Evolutionary conservation across 305 asterid genomes (phyloP).

Genomic region (Fraxinus nigra): DNA sequence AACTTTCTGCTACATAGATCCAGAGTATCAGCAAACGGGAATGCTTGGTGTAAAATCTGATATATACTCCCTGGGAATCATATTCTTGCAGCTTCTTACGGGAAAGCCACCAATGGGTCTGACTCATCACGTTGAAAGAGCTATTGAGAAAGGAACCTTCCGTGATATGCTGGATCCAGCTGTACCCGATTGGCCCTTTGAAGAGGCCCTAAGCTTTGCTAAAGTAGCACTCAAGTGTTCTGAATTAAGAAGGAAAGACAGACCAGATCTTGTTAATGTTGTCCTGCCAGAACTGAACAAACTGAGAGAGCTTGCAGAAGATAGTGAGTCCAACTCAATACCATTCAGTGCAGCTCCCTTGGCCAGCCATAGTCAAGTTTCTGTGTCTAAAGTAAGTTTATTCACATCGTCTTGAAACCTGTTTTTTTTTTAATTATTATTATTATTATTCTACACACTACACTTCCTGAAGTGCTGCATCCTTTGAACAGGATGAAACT

Average conservation of each 20-base stretch:
- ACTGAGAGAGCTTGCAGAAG: slow-evolving; percentile 58
- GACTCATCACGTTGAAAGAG: slow-evolving; percentile 56
- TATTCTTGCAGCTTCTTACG: slow-evolving; percentile 61
- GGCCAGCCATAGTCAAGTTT: slow-evolving; percentile 54
- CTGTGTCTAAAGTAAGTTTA: slow-evolving; percentile 54
- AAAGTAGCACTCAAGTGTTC: slow-evolving; percentile 50
- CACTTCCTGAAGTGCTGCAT: background rate
- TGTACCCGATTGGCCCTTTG: slow-evolving; percentile 60
- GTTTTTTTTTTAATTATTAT: background rate
- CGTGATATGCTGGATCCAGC: slow-evolving; percentile 52
- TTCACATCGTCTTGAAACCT: background rate
- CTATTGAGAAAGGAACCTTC: slow-evolving; percentile 54
- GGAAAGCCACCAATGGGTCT: slow-evolving; percentile 68
- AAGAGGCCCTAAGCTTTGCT: slow-evolving; percentile 54
- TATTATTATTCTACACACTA: background rate
- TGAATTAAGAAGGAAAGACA: slow-evolving; percentile 64
- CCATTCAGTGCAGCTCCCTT: slow-evolving; percentile 31
- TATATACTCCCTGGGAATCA: slow-evolving; percentile 62
- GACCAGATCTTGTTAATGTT: slow-evolving; percentile 66
- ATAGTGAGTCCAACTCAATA: slow-evolving; percentile 24
- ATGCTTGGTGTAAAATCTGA: slow-evolving; percentile 81
- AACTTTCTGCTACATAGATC: slow-evolving; percentile 75
- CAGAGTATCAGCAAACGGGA: slow-evolving; percentile 78
- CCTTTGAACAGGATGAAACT: background rate
- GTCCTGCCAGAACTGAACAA: slow-evolving; percentile 55